phyloP scores from a whole-genome alignment of 1,284 basidiomycete genomes.

The Termitomyces sp. region DNA sequence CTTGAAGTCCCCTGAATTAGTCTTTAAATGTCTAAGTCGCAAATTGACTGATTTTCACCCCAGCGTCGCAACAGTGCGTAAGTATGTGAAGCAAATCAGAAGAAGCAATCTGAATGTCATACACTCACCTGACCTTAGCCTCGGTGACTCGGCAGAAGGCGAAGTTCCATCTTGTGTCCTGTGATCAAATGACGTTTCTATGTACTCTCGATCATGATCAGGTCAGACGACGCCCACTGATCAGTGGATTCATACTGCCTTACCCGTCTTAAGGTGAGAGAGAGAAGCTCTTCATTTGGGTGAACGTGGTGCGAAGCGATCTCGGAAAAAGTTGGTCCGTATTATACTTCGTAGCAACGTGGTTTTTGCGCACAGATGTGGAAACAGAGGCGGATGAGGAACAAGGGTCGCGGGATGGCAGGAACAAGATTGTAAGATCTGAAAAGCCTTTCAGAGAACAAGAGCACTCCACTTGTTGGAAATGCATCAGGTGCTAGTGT shows the following conservation, averaged over 20 bases:
- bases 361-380: conserved; percentile 2
- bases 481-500: background rate
- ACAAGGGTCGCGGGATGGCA: conserved; percentile 9
- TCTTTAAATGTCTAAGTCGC: background rate
- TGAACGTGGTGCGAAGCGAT: conserved; percentile 12
- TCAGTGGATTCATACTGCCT: conserved; percentile 1
- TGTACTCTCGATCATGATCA: conserved; percentile 20
- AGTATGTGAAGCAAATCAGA: background rate
- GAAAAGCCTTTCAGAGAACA: conserved; percentile 7
- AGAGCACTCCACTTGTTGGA: conserved; percentile 1
- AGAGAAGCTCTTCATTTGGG: conserved; percentile 5
- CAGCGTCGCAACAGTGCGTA: background rate
- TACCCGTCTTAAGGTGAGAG: conserved; percentile 7
- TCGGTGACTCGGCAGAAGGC: too few species aligned
- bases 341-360: conserved; percentile 18
- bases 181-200: conserved; percentile 14
- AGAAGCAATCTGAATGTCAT: background rate
- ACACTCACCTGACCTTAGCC: conserved; percentile 1
- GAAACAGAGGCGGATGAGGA: conserved; percentile 9
- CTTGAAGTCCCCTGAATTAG: background rate
- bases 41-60: background rate
- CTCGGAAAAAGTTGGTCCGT: background rate
- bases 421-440: background rate
- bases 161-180: background rate
- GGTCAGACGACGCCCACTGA: background rate